Base-by-base conservation (phyloP, 257 asterid genomes). In the Paraleonurus japonicus region DNA sequence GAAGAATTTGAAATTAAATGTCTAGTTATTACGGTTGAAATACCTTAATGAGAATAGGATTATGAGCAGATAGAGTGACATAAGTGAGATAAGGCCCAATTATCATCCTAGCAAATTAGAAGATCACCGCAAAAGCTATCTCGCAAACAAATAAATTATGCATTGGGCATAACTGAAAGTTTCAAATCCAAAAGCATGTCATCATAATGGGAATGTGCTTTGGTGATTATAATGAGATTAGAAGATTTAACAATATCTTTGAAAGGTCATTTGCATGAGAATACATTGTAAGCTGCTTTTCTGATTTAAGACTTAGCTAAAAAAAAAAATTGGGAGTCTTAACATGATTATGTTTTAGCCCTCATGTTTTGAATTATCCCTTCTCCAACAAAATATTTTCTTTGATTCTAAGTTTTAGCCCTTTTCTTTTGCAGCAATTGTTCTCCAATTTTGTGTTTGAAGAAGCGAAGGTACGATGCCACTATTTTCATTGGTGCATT, bases 21-120 rank as follows among this genome's bases (percentile, higher is more conserved):
- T 43, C 7, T 15, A 43, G 51, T 13, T 43, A 43, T 12, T 15
- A 37, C 8, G 12, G 15, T 55, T 22, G 4, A 4, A 61, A 68
- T 72, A 87, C 97, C 96, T 89, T 91, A 30, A 94, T 91, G 19
- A 89, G 79, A 45, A 82, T 33, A 11, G 99, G 98, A 79, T 89
- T 91, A 27, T 79, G 41, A 58, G 90, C 92, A 1, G 86, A 76
- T 1, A 94, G 78, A 69, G 95, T 88, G 65, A 91, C 84, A 57
- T 86, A 91, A 20, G 87, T 67, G 63, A 94, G 84, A 68, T 81
- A 94, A 2, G 99, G 96, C 15, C 99, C 99, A 9, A 86, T 89
- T 47, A 85, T 57, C 98, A 93, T 94, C 76, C 99, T 89, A 55
- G 95, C 96, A 26, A 81, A 37, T 62, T 96, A 63, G 82, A 94